Evolutionary conservation across 257 asterid genomes (phyloP).

Genomic region (Primulina eburnea): DNA sequence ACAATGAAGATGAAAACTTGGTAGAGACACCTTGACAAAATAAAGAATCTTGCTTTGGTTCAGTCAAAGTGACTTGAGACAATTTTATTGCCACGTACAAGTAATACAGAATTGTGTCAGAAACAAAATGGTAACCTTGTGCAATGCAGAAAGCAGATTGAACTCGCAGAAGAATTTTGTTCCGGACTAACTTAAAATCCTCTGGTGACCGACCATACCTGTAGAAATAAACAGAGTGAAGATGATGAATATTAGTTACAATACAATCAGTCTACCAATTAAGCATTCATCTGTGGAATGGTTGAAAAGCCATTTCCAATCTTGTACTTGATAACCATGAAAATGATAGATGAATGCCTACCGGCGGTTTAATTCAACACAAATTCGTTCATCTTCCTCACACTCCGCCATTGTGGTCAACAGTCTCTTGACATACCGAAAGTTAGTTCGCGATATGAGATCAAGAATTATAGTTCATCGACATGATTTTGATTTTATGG

Average conservation of each 20-base stretch:
- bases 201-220: constrained; percentile 54
- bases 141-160: background rate
- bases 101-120: background rate
- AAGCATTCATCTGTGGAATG: background rate
- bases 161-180: constrained; percentile 18
- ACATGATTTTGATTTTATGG: background rate
- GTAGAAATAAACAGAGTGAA: constrained; percentile 7
- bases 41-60: background rate
- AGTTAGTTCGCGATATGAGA: background rate
- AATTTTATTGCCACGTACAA: background rate
- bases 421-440: background rate
- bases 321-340: background rate
- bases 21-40: background rate
- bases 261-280: background rate
- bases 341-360: background rate
- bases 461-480: background rate
- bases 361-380: background rate
- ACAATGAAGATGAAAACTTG: background rate
- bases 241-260: background rate
- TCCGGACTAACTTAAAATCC: constrained; percentile 43
- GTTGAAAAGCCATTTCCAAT: background rate
- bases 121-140: background rate
- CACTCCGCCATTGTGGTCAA: too few relatives aligned
- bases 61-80: background rate
- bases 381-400: background rate